phyloP scores from a whole-genome alignment of 2,329 filamentous ascomycete genomes.

The Cladophialophora bantiana region DNA sequence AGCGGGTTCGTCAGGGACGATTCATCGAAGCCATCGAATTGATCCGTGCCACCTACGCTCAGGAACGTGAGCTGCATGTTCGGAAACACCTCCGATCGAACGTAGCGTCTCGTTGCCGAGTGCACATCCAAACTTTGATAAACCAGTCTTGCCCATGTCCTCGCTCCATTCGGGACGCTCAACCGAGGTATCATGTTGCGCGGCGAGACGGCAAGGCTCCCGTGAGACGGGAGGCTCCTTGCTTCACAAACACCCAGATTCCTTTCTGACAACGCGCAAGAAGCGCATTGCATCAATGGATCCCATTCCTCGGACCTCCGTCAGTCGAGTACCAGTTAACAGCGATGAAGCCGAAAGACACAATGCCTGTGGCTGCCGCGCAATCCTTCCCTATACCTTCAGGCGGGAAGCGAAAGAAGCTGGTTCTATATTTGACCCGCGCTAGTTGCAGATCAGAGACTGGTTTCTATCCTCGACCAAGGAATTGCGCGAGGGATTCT shows the following conservation, averaged over 20 bases:
- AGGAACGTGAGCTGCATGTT: not conserved
- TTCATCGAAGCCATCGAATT: not conserved
- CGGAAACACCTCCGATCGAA: not conserved
- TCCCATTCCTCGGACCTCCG: not conserved
- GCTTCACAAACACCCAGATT: not conserved
- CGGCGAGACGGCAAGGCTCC: constrained; percentile 20
- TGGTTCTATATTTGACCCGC: constrained; percentile 6
- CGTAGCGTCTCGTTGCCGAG: not conserved
- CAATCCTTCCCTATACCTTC: not conserved
- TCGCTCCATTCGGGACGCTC: not conserved
- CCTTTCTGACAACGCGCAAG: not conserved
- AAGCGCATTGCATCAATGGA: not conserved
- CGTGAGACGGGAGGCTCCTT: not conserved
- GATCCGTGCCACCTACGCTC: not conserved
- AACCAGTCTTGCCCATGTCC: not conserved
- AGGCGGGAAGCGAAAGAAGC: not conserved
- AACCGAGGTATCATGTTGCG: constrained; percentile 10
- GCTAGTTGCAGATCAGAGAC: constrained; percentile 1
- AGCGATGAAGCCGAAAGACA: not conserved
- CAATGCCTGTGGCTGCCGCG: not conserved
- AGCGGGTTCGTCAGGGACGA: not conserved
- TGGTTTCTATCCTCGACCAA: constrained; percentile 3
- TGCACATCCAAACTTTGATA: not conserved
- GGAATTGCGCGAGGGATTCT: not conserved
- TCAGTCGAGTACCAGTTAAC: not conserved